Base-by-base conservation (phyloP, 139 green algal genomes). In the Chlamydomonas incerta region DNA sequence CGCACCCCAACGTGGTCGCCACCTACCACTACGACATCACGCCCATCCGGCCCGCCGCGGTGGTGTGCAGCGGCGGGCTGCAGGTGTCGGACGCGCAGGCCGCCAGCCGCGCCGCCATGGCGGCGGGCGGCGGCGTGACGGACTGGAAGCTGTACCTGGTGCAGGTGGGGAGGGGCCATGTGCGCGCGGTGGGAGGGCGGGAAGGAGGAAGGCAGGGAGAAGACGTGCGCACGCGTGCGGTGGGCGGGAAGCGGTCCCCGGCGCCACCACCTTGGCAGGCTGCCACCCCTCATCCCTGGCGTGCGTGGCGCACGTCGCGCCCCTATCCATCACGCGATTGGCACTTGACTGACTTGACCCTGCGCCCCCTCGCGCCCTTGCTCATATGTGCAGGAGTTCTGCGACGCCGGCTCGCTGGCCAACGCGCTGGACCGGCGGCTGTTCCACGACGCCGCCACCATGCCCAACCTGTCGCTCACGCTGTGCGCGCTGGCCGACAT, bases 91-190 rank as follows among this genome's bases (percentile, higher is more conserved):
- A 73, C 75, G 18, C 29, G 63, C 63, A 70, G 63, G 14, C 23
- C 71, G 9, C 9, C 47, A 23, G 33, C 34, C 70, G 41, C 35
- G 21, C 68, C 6, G 47, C 37, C 71, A 21, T 41, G 24, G n/a
- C 26, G 34, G 20, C 33, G 33, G 10, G 52, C 50, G 60, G 35
- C 23, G 34, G 75, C 33, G 26, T 73, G 41, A 83, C n/a, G 46
- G 90, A 93, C 65, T 93, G 81, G 75, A 93, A 93, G 82, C 87
- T 93, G 74, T 93, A 92, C 68, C 69, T 93, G 8, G 88, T 93
- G 50, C 90, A 92, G 82, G 87, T 89, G 67, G n/a, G n/a, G n/a
- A n/a, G n/a, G n/a, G n/a, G n/a, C n/a, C n/a, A n/a, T n/a, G n/a
- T n/a, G n/a, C n/a, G n/a, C n/a, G n/a, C n/a, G n/a, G n/a, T n/a